Percentiles rank a stretch among this genome's conserved stretches.
These are phyloP conservation scores for Phytophthora pinifolia DNA, from an alignment of 352 stramenopile genomes.

Conservation along the genomic window DNA sequence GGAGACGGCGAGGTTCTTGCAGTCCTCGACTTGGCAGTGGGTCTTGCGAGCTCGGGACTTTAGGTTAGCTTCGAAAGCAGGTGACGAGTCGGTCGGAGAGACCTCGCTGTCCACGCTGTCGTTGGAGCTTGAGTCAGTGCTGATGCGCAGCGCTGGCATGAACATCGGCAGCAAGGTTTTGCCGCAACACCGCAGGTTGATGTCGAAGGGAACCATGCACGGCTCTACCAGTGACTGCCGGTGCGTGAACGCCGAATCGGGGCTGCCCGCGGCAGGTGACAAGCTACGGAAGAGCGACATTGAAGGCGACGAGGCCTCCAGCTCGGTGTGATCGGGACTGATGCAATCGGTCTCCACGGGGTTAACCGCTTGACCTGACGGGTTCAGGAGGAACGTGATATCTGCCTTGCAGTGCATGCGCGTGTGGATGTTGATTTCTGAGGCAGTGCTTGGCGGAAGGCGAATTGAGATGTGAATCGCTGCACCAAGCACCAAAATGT, in stretches of 20 bases:
- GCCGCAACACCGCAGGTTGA: constrained; percentile 5
- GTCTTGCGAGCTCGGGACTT: constrained; percentile 23
- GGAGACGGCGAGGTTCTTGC: constrained; percentile 51
- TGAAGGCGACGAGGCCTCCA: constrained; percentile 13
- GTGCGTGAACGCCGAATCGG: constrained; percentile 15
- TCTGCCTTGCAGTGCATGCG: constrained; percentile 37
- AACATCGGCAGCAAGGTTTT: constrained; percentile 8
- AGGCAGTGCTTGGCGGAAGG: constrained; percentile 3
- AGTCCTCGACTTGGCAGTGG: constrained; percentile 46
- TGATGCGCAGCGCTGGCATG: constrained; percentile 11
- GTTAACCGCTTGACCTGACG: constrained; percentile 1
- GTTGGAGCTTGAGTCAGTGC: constrained; percentile 8
- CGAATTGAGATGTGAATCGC: constrained; percentile 16
- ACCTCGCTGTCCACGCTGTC: constrained; percentile 17
- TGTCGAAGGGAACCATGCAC: constrained; percentile 27
- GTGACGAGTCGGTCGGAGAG: constrained; percentile 2
- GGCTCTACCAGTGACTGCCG: constrained; percentile 25
- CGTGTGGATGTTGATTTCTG: background rate
- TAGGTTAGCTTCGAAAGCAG: background rate
- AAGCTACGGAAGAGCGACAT: constrained; percentile 29
- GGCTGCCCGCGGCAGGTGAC: constrained; percentile 22
- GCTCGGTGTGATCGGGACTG: constrained; percentile 11
- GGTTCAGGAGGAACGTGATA: constrained; percentile 42
- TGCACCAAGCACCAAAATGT: background rate
- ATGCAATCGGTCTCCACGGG: constrained; percentile 5